Evolutionary conservation across 352 stramenopile species (phyloP), one percentile per base, ranked within the genome.

Genomic region (Peronosclerospora sorghi): DNA sequence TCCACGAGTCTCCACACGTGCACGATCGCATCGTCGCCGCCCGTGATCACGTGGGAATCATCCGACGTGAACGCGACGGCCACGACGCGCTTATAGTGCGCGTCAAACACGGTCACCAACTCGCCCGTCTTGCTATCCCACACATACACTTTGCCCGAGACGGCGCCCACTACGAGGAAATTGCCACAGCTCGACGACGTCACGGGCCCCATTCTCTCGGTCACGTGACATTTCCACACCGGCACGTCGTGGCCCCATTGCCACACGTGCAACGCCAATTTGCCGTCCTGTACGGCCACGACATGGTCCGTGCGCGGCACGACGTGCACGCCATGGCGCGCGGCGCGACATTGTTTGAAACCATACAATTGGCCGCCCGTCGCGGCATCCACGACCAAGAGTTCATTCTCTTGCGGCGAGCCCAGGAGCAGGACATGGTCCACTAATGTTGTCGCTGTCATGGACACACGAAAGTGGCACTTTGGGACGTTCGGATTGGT

Each of bases 81-180:
- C 13, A 65, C 74, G 19, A 87, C 70, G 45, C 62, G 73, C 69
- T 94, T 94, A 69, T 90, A 94, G 53, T 94, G 81, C 4, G 75
- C 81, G 39, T 94, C 79, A 54, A 78, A 90, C 24, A 84, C 75
- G 20, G 70, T 76, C 15, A 87, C 54, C 39, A 94, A 65, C 48
- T 83, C 73, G 36, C 81, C 81, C 0, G 76, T 87, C 46, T 80
- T 81, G 41, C 89, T 65, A 37, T 87, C 75, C 81, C 78, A 94
- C 6, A 91, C 61, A 56, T 90, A 91, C 35, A 94, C 62, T 51
- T 88, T 86, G 41, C 81, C 81, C 1, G 74, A 88, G n/a, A 68
- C 54, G 13, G 71, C 77, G 5, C 81, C 81, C 6, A 60, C 74
- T 39, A 88, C 69, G 17, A 84, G 62, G 44, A 83, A 86, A 42